Evolutionary conservation across 371 early-diverging fungal species (phyloP).

Genomic region (Mucor piriformis): DNA sequence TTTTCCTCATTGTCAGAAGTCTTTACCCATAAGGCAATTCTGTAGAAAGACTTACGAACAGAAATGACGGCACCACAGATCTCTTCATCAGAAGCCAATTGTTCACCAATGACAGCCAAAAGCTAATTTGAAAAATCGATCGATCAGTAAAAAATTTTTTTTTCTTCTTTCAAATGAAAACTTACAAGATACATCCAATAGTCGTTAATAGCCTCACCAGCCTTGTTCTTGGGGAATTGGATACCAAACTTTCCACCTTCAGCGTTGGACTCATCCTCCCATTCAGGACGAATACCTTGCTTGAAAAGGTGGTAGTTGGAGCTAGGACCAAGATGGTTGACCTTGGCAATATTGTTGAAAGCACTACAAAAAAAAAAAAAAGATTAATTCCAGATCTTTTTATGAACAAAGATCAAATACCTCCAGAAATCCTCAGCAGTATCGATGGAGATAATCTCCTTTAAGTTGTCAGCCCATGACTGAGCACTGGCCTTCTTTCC

Average conservation of each 20-base stretch:
- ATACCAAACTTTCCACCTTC: slow-evolving; percentile 97
- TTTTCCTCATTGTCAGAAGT: slow-evolving; percentile 69
- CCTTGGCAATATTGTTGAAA: slow-evolving; percentile 85
- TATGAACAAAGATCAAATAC: no score
- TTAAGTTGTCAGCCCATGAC: slow-evolving; percentile 90
- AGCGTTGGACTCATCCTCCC: slow-evolving; percentile 98
- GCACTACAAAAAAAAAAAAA: slow-evolving; percentile 51
- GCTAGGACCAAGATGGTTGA: slow-evolving; percentile 77
- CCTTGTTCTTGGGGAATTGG: slow-evolving; percentile 74
- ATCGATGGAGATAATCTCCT: slow-evolving; percentile 83
- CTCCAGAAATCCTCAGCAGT: slow-evolving; percentile 99
- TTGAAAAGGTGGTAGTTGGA: slow-evolving; percentile 98
- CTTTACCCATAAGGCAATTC: slow-evolving; percentile 91
- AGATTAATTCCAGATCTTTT: not conserved
- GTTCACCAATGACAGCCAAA: slow-evolving; percentile 91
- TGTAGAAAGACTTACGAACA: slow-evolving; percentile 78
- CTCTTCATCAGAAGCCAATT: slow-evolving; percentile 76
- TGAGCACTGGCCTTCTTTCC: slow-evolving; percentile 74
- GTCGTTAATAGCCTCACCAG: slow-evolving; percentile 76
- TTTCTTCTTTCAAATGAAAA: slow-evolving; percentile 1
- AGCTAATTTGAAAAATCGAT: slow-evolving; percentile 46
- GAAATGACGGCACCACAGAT: slow-evolving; percentile 93
- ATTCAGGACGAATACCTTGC: slow-evolving; percentile 96
- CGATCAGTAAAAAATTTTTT: not conserved
- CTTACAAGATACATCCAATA: slow-evolving; percentile 87